Conservation (phyloP, 2,329 filamentous ascomycete genomes). For the Trichoderma polysporum region DNA sequence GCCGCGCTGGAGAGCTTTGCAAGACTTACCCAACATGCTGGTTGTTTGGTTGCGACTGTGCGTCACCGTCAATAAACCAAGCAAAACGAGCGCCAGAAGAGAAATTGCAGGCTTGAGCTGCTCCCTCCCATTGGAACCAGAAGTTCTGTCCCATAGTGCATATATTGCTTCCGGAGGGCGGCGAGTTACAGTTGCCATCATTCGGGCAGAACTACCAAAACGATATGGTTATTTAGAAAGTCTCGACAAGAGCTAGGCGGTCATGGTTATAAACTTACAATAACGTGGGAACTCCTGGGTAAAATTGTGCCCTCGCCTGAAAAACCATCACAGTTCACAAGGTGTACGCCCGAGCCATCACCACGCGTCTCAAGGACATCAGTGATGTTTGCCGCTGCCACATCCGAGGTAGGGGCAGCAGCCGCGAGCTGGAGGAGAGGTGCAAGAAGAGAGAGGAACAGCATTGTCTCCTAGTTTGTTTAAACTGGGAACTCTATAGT, state of each 20-base stretch:
- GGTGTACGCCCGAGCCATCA: neutral
- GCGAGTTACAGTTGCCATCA: neutral
- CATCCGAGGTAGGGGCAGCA: neutral
- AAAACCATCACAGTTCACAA: slow-evolving; percentile 6
- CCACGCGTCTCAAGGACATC: neutral
- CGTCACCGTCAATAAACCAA: neutral
- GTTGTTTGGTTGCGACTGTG: slow-evolving; percentile 4
- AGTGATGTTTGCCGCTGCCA: neutral
- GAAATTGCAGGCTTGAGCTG: neutral
- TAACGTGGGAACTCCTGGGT: neutral
- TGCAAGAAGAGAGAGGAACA: neutral
- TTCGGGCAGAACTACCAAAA: neutral
- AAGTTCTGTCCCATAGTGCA: slow-evolving; percentile 8
- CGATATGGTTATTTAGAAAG: neutral
- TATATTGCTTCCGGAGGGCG: neutral
- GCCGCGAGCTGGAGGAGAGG: neutral
- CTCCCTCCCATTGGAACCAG: neutral
- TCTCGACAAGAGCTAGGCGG: neutral
- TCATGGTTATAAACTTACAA: neutral
- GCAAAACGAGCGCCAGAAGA: neutral
- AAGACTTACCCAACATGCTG: slow-evolving; percentile 6
- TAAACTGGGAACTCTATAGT: neutral
- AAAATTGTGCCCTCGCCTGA: neutral
- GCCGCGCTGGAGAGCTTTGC: neutral
- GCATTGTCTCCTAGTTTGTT: neutral